Conservation (phyloP, 768 basidiomycete species). For the Leccinum obscurum region DNA sequence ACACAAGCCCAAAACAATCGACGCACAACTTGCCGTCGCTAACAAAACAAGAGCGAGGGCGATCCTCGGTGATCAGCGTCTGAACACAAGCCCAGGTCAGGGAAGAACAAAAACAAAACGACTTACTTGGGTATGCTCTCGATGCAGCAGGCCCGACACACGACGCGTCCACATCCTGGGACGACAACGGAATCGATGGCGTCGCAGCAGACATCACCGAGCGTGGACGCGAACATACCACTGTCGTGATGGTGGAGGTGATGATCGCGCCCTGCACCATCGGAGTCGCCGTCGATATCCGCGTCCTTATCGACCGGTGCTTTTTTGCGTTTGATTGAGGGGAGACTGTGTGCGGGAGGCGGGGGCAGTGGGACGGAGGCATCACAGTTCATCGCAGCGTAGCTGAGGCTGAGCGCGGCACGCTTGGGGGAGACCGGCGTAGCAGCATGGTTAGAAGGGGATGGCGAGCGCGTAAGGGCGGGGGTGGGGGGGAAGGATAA, state of each 20-base stretch:
- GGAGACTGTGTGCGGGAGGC: neutral
- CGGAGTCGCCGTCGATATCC: conserved; percentile 14
- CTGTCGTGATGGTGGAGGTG: neutral
- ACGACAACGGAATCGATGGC: conserved; percentile 16
- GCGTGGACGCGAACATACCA: neutral
- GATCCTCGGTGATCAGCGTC: conserved; percentile 10
- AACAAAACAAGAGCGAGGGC: neutral
- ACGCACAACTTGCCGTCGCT: conserved; percentile 35
- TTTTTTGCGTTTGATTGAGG: conserved; percentile 31
- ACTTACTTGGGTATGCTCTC: conserved; percentile 39
- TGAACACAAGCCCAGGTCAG: neutral
- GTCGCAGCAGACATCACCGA: conserved; percentile 5
- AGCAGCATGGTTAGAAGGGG: conserved; percentile 17
- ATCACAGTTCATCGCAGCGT: conserved; percentile 25
- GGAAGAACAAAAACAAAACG: neutral
- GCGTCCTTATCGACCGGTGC: conserved; percentile 21
- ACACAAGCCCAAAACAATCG: conserved; percentile 32
- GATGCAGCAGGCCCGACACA: conserved; percentile 37
- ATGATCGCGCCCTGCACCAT: neutral
- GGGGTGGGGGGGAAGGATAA: conserved; percentile 39
- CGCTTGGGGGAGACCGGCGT: conserved; percentile 31
- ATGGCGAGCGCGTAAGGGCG: conserved; percentile 36
- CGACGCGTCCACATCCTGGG: conserved; percentile 36
- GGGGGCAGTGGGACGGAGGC: neutral
- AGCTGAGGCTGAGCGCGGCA: conserved; percentile 24